Evolutionary conservation across 2,329 filamentous ascomycete species (phyloP).

Genomic region (Sporothrix phasma): DNA sequence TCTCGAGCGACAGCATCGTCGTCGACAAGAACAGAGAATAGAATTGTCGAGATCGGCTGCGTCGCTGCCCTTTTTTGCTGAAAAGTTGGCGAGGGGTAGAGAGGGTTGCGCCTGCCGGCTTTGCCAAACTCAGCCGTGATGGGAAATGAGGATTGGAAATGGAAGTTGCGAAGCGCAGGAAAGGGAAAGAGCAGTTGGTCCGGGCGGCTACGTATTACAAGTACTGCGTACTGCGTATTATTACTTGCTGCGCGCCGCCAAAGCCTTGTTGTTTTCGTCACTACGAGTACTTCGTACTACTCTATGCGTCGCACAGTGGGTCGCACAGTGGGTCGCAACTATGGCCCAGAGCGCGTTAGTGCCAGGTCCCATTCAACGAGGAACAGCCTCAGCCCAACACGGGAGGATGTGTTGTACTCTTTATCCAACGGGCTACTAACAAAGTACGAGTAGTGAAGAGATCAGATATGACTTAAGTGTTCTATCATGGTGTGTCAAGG

Average conservation of each 20-base stretch:
- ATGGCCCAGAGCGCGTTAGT: background rate
- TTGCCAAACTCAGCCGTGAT: background rate
- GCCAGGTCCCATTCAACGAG: background rate
- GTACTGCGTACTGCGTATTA: too few species aligned
- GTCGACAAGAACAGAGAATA: background rate
- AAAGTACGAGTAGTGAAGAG: too few species aligned
- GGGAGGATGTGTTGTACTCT: background rate
- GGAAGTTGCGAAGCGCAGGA: background rate
- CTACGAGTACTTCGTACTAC: too few species aligned
- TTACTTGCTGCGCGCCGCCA: background rate
- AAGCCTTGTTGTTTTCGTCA: slow-evolving; percentile 1
- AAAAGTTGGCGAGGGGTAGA: background rate
- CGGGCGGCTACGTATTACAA: too few species aligned
- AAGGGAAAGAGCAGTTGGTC: background rate
- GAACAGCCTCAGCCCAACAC: too few species aligned
- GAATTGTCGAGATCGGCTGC: background rate
- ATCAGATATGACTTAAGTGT: too few species aligned
- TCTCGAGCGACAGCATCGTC: slow-evolving; percentile 1
- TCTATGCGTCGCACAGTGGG: background rate
- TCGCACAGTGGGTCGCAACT: too few species aligned
- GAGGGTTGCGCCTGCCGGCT: background rate
- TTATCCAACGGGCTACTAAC: too few species aligned
- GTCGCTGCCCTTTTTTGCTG: background rate
- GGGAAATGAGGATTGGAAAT: background rate
- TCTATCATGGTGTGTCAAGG: too few species aligned